A percentile compares a stretch with the other conserved stretches of the same genome.
These are phyloP conservation scores for Verticillium nonalfalfae DNA, from an alignment of 2,329 filamentous ascomycete genomes.

Conservation along the genomic window DNA sequence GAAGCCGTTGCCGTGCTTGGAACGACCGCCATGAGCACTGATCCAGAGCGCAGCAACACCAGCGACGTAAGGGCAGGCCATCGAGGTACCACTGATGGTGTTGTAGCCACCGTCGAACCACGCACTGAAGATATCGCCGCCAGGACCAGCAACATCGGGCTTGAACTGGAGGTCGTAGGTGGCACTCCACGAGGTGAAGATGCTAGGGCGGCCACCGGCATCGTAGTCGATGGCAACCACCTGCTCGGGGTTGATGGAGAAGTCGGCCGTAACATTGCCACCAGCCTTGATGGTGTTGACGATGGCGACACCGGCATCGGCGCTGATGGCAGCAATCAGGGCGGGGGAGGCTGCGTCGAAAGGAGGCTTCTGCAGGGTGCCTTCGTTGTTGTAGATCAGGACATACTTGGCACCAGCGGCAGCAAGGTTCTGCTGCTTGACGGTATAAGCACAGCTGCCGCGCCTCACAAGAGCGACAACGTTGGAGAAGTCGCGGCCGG, in stretches of 20 bases:
- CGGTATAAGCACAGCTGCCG: slow-evolving; percentile 21
- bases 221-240: slow-evolving; percentile 15
- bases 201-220: slow-evolving; percentile 25
- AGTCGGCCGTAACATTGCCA: slow-evolving; percentile 21
- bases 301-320: slow-evolving; percentile 17
- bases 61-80: slow-evolving; percentile 40
- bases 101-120: slow-evolving; percentile 29
- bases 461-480: slow-evolving; percentile 23
- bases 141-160: slow-evolving; percentile 35
- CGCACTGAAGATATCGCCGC: slow-evolving; percentile 32
- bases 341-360: slow-evolving; percentile 7
- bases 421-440: slow-evolving; percentile 19
- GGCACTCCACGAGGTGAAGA: slow-evolving; percentile 35
- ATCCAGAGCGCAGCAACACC: slow-evolving; percentile 31
- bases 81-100: slow-evolving; percentile 39
- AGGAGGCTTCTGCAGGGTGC: slow-evolving; percentile 8
- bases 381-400: slow-evolving; percentile 22
- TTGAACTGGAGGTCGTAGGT: slow-evolving; percentile 34
- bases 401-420: slow-evolving; percentile 20
- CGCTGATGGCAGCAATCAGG: slow-evolving; percentile 15
- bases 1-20: slow-evolving; percentile 20
- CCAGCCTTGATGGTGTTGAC: slow-evolving; percentile 17
- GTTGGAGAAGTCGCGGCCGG: slow-evolving; percentile 13
- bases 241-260: slow-evolving; percentile 17
- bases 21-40: slow-evolving; percentile 21